A percentile compares a stretch with the other conserved stretches of the same genome.
Conservation (phyloP, 148 eudicot species). For the Rhododendron griersonianum region DNA sequence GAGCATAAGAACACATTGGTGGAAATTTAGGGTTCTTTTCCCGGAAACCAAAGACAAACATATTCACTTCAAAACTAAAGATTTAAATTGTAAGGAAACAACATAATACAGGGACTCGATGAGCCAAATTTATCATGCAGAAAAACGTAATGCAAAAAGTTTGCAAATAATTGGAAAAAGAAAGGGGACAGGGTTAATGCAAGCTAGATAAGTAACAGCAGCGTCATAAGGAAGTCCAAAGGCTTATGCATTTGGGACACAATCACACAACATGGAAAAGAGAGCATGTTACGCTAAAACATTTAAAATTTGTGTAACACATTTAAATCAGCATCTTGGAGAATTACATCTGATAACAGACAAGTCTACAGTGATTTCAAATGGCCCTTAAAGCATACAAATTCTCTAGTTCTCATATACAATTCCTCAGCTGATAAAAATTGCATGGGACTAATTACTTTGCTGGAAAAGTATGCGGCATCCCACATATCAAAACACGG, state of each 20-base stretch:
- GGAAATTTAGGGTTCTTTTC: not conserved
- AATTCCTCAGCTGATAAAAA: not conserved
- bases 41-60: not conserved
- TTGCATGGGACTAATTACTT: not conserved
- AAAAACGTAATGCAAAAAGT: not conserved
- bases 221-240: not conserved
- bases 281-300: not conserved
- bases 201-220: slow-evolving; percentile 4
- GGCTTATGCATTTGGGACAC: slow-evolving; percentile 2
- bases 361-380: not conserved
- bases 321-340: not conserved
- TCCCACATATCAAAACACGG: not conserved
- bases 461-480: not conserved
- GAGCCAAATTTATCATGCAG: not conserved
- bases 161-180: no score
- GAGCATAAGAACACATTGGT: not conserved
- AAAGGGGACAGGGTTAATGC: not conserved
- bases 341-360: not conserved
- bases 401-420: not conserved
- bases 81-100: not conserved
- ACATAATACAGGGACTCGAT: not conserved
- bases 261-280: not conserved
- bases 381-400: not conserved
- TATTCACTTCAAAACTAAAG: not conserved
- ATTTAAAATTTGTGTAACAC: not conserved